Evolutionary conservation across 108 stramenopile genomes (phyloP).

Genomic region (Pseudonitzschia pungens): DNA sequence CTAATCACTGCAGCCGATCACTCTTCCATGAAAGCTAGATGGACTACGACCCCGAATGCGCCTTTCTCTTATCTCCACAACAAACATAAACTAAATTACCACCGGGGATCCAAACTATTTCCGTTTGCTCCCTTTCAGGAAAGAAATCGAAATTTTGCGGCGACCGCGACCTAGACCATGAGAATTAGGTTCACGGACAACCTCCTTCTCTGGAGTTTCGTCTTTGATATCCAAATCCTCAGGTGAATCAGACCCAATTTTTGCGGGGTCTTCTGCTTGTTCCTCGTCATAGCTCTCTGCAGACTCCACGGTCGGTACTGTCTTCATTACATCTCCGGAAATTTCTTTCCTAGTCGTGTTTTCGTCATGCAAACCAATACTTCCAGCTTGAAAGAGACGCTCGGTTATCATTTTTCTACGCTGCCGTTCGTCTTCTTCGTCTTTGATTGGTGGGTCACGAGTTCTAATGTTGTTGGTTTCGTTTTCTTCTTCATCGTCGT

Average conservation of each 20-base stretch:
- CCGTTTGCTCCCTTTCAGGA: constrained; percentile 3
- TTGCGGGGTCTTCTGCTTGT: neutral
- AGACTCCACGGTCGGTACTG: constrained; percentile 6
- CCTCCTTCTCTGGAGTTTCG: neutral
- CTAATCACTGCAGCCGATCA: neutral
- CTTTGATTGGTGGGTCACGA: constrained; percentile 4
- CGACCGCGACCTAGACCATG: neutral
- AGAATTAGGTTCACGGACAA: neutral
- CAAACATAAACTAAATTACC: neutral
- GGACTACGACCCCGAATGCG: neutral
- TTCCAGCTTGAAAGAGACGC: constrained; percentile 14
- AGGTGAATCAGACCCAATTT: neutral
- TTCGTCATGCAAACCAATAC: neutral
- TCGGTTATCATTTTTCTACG: constrained; percentile 16
- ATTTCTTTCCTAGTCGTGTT: neutral
- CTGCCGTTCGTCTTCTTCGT: constrained; percentile 5
- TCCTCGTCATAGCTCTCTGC: constrained; percentile 15
- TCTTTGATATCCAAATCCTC: neutral
- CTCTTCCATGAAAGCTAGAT: neutral
- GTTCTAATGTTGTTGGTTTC: neutral
- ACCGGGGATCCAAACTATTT: neutral
- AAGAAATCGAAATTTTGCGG: constrained; percentile 1
- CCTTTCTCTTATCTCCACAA: neutral
- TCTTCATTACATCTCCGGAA: neutral
- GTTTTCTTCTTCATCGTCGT: neutral